These are phyloP conservation scores for Eucalyptus fibrosa DNA, from an alignment of 345 rosid genomes.

Conservation along the genomic window DNA sequence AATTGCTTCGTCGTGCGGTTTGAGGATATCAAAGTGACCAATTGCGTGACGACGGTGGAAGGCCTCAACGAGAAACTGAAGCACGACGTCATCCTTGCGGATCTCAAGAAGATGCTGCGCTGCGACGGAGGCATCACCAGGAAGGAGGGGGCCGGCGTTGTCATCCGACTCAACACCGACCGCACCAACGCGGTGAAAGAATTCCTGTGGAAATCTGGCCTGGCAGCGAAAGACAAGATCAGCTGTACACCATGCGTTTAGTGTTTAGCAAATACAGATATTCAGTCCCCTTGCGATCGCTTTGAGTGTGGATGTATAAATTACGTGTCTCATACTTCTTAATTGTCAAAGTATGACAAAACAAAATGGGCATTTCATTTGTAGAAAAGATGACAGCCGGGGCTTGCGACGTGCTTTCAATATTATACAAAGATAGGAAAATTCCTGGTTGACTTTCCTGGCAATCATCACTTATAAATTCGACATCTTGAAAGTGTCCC, in stretches of 20 bases:
- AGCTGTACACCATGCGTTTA: neutral
- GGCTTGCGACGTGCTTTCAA: neutral
- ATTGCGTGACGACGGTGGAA: slow-evolving; percentile 53
- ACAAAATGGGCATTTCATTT: neutral
- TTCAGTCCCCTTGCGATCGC: no score
- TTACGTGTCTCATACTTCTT: neutral
- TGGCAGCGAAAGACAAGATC: slow-evolving; percentile 54
- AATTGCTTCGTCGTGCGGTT: neutral
- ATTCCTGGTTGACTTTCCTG: neutral
- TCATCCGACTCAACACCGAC: slow-evolving; percentile 78
- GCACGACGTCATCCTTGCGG: slow-evolving; percentile 60
- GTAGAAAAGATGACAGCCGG: neutral
- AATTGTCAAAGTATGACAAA: neutral
- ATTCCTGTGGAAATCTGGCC: slow-evolving; percentile 45
- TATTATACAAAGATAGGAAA: neutral
- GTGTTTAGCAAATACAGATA: neutral
- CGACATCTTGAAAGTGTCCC: neutral
- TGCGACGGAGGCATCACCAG: slow-evolving; percentile 68
- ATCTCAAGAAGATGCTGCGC: slow-evolving; percentile 63
- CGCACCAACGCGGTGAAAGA: slow-evolving; percentile 5
- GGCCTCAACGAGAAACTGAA: slow-evolving; percentile 49
- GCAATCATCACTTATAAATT: neutral
- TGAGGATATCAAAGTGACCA: slow-evolving; percentile 46
- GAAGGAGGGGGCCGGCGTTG: slow-evolving; percentile 53
- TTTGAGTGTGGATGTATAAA: neutral